Conservation (phyloP, 148 eudicot genomes). For the Tetragonia tetragonoides region DNA sequence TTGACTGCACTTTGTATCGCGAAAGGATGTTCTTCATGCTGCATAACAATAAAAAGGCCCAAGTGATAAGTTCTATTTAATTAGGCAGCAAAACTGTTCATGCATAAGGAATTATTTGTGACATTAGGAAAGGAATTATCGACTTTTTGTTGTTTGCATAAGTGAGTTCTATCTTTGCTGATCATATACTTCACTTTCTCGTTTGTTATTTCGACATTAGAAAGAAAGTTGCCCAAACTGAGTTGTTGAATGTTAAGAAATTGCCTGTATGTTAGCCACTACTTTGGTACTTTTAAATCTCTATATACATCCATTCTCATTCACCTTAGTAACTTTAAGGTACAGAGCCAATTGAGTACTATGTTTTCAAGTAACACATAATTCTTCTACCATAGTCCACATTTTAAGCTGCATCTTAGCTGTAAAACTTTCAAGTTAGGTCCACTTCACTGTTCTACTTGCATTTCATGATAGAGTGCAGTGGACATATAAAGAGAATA, state of each 20-base stretch:
- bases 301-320: not conserved
- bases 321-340: not conserved
- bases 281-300: not conserved
- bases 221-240: not conserved
- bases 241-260: not conserved
- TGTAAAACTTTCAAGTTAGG: not conserved
- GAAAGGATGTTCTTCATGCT: conserved; percentile 60
- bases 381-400: too few relatives aligned
- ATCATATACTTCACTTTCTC: too few relatives aligned
- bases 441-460: not conserved
- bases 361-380: not conserved
- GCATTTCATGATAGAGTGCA: too few relatives aligned
- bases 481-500: too few relatives aligned
- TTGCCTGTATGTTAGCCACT: not conserved
- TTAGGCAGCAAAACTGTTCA: too few relatives aligned
- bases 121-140: too few relatives aligned
- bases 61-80: too few relatives aligned
- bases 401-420: not conserved
- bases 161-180: too few relatives aligned
- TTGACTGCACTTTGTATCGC: conserved; percentile 41
- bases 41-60: conserved; percentile 1
- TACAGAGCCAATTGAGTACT: not conserved
- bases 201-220: not conserved
- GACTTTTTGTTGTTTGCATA: too few relatives aligned
- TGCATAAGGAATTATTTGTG: too few relatives aligned